These are phyloP conservation scores for Pseudogymnoascus sp. DNA, from an alignment of 2,329 filamentous ascomycete genomes.

Conservation along the genomic window DNA sequence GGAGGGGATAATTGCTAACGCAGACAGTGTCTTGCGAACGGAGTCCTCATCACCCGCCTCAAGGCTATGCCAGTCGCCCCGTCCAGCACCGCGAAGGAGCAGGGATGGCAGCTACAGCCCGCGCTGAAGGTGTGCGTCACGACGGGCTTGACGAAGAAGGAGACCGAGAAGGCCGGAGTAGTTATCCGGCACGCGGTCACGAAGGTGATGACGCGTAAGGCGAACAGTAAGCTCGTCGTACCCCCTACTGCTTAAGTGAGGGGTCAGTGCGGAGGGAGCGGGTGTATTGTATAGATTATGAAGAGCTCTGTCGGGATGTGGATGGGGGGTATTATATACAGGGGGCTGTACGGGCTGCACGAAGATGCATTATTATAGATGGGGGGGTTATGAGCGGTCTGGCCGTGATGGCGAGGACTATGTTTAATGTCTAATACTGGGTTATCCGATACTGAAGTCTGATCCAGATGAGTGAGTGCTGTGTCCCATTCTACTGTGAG, in stretches of 20 bases:
- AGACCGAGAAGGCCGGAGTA: slow-evolving; percentile 87
- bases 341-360: background rate
- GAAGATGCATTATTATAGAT: slow-evolving; percentile 6
- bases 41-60: slow-evolving; percentile 78
- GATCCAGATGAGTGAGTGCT: background rate
- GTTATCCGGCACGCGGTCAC: slow-evolving; percentile 87
- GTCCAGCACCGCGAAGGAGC: slow-evolving; percentile 58
- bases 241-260: slow-evolving; percentile 27
- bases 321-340: background rate
- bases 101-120: slow-evolving; percentile 61
- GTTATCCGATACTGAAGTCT: background rate
- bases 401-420: background rate
- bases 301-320: background rate
- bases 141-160: slow-evolving; percentile 80
- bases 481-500: background rate
- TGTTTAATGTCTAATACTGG: slow-evolving; percentile 7
- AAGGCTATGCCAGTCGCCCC: slow-evolving; percentile 65
- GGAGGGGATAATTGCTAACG: slow-evolving; percentile 11
- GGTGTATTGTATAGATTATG: slow-evolving; percentile 6
- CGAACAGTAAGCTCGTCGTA: slow-evolving; percentile 37
- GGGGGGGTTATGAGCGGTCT: background rate
- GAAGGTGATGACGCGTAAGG: slow-evolving; percentile 69
- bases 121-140: slow-evolving; percentile 90
- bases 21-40: slow-evolving; percentile 67
- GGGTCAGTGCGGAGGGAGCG: background rate